phyloP scores from a whole-genome alignment of 2,329 filamentous ascomycete species.

The Bipolaris gigantea region DNA sequence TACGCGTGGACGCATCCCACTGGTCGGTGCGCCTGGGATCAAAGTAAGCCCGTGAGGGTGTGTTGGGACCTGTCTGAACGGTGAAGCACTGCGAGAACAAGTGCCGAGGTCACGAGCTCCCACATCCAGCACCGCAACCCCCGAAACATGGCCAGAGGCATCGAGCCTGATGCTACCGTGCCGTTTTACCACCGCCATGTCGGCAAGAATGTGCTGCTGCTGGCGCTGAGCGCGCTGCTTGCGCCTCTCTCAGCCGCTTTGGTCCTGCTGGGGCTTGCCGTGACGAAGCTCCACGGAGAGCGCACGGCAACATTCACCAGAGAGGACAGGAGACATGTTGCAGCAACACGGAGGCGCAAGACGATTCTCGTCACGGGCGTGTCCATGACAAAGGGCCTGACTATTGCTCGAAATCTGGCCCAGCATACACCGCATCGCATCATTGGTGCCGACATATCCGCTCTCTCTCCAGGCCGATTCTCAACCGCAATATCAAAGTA shows the following conservation, averaged over 20 bases:
- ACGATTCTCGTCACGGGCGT: slow-evolving; percentile 73
- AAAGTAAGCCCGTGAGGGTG: slow-evolving; percentile 10
- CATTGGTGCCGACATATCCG: slow-evolving; percentile 66
- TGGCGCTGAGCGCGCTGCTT: slow-evolving; percentile 48
- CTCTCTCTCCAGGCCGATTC: slow-evolving; percentile 50
- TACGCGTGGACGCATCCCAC: neutral
- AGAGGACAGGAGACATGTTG: slow-evolving; percentile 24
- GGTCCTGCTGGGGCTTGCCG: slow-evolving; percentile 30
- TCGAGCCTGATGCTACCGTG: slow-evolving; percentile 7
- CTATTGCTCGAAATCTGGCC: slow-evolving; percentile 67
- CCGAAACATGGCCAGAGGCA: slow-evolving; percentile 16
- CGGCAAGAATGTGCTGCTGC: slow-evolving; percentile 53
- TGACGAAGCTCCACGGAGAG: slow-evolving; percentile 18
- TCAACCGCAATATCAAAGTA: slow-evolving; percentile 61
- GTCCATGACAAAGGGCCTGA: slow-evolving; percentile 70
- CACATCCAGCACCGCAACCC: slow-evolving; percentile 1
- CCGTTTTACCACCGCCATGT: slow-evolving; percentile 46
- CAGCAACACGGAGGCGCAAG: slow-evolving; percentile 37
- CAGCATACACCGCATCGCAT: slow-evolving; percentile 66
- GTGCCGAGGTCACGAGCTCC: slow-evolving; percentile 22
- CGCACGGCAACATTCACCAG: slow-evolving; percentile 18
- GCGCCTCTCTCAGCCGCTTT: slow-evolving; percentile 53
- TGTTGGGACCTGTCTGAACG: slow-evolving; percentile 7
- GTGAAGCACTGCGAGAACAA: slow-evolving; percentile 11
- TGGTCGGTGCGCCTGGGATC: slow-evolving; percentile 2